phyloP scores from a whole-genome alignment of 2,329 filamentous ascomycete genomes.

The Diaporthe sp. region DNA sequence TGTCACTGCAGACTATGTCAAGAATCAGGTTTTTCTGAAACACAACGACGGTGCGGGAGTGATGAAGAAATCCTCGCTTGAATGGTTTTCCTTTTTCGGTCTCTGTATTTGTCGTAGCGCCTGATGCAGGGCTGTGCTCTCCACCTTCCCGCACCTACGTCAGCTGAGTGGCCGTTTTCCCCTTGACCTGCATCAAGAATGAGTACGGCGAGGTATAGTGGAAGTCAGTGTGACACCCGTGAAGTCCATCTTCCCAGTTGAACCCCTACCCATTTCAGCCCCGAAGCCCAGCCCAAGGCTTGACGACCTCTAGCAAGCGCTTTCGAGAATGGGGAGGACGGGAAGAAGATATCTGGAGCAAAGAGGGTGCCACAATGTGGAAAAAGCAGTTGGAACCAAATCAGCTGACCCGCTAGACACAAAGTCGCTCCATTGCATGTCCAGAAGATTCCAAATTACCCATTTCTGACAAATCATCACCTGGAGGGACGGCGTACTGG shows the following conservation, averaged over 20 bases:
- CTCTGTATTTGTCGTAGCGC: neutral
- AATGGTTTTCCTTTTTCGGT: neutral
- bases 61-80: conserved; percentile 2
- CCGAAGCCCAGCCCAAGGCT: neutral
- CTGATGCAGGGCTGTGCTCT: neutral
- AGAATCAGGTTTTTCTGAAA: conserved; percentile 10
- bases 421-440: neutral
- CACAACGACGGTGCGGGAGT: neutral
- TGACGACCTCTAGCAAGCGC: neutral
- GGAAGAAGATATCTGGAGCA: neutral
- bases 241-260: neutral
- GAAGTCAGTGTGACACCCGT: neutral
- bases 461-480: neutral
- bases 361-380: no score
- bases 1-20: neutral
- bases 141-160: neutral
- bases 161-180: neutral
- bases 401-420: neutral
- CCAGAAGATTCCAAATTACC: neutral
- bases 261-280: neutral
- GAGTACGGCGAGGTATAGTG: neutral
- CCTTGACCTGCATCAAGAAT: neutral
- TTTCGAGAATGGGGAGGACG: neutral
- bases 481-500: neutral
- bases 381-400: neutral